Conservation (phyloP, 2,329 filamentous ascomycete species). For the Decorospora gaudefroyi region DNA sequence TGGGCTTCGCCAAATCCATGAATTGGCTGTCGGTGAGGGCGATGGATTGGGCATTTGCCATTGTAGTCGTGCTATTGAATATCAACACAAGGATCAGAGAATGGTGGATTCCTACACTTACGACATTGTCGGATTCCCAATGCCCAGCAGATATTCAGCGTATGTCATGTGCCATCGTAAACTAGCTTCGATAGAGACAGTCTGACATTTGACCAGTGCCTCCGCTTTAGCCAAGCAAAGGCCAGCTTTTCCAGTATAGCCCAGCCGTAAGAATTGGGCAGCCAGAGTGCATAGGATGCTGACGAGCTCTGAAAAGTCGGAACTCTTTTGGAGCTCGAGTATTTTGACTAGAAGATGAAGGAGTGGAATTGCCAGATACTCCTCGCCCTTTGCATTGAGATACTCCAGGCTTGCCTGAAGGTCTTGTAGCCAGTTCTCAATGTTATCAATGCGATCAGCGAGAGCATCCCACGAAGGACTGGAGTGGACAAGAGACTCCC, state of each 20-base stretch:
- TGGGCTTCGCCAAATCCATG: slow-evolving; percentile 37
- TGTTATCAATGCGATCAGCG: slow-evolving; percentile 55
- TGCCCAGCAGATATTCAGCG: slow-evolving; percentile 72
- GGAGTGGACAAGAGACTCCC: slow-evolving; percentile 47
- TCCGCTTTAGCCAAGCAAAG: slow-evolving; percentile 64
- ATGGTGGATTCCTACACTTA: slow-evolving; percentile 18
- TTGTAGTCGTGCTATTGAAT: slow-evolving; percentile 28
- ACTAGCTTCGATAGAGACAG: slow-evolving; percentile 52
- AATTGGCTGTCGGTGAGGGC: slow-evolving; percentile 37
- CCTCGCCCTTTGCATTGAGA: slow-evolving; percentile 61
- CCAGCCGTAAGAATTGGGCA: slow-evolving; percentile 62
- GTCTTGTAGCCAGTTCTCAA: slow-evolving; percentile 55
- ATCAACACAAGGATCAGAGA: slow-evolving; percentile 18
- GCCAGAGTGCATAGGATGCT: slow-evolving; percentile 55
- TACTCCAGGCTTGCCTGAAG: slow-evolving; percentile 61
- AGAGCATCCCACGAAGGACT: slow-evolving; percentile 48
- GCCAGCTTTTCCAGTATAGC: slow-evolving; percentile 63
- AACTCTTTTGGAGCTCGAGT: slow-evolving; percentile 51
- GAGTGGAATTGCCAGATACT: slow-evolving; percentile 55
- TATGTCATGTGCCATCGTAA: slow-evolving; percentile 70
- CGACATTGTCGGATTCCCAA: slow-evolving; percentile 68
- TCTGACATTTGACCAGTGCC: slow-evolving; percentile 50
- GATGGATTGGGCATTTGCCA: slow-evolving; percentile 38
- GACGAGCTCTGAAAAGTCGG: slow-evolving; percentile 49
- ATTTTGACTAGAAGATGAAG: slow-evolving; percentile 56